These are phyloP conservation scores for Aspergillus leporis DNA, from an alignment of 495 filamentous ascomycete genomes.

Conservation along the genomic window DNA sequence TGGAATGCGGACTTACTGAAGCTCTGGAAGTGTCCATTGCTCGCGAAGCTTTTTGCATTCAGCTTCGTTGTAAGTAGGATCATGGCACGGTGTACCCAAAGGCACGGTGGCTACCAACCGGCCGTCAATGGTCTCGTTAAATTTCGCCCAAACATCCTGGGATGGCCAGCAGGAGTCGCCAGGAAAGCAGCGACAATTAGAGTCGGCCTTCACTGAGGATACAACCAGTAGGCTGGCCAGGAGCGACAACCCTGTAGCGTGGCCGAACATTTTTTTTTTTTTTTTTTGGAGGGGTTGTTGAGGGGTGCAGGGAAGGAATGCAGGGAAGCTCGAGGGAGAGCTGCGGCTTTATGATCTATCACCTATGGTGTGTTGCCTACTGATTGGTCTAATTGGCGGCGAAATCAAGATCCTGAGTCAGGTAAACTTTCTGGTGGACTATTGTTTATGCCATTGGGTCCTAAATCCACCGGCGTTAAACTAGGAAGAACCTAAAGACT, in stretches of 20 bases:
- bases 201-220: neutral
- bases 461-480: too few species aligned
- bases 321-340: neutral
- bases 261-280: neutral
- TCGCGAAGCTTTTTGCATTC: slow-evolving; percentile 28
- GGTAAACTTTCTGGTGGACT: too few species aligned
- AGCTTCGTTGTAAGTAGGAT: slow-evolving; percentile 32
- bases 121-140: slow-evolving; percentile 47
- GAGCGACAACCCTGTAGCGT: neutral
- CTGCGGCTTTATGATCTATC: neutral
- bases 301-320: too few species aligned
- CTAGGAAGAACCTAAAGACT: too few species aligned
- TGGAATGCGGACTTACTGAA: slow-evolving; percentile 28
- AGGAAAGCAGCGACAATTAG: slow-evolving; percentile 33
- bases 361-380: too few species aligned
- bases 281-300: too few species aligned
- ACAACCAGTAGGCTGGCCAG: neutral
- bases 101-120: slow-evolving; percentile 48
- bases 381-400: too few species aligned
- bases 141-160: slow-evolving; percentile 33
- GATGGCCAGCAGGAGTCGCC: slow-evolving; percentile 51
- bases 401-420: too few species aligned
- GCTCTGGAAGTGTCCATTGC: slow-evolving; percentile 31
- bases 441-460: too few species aligned
- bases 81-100: slow-evolving; percentile 47